Conservation (phyloP, 2,329 filamentous ascomycete genomes). For the Diaporthe helianthi region DNA sequence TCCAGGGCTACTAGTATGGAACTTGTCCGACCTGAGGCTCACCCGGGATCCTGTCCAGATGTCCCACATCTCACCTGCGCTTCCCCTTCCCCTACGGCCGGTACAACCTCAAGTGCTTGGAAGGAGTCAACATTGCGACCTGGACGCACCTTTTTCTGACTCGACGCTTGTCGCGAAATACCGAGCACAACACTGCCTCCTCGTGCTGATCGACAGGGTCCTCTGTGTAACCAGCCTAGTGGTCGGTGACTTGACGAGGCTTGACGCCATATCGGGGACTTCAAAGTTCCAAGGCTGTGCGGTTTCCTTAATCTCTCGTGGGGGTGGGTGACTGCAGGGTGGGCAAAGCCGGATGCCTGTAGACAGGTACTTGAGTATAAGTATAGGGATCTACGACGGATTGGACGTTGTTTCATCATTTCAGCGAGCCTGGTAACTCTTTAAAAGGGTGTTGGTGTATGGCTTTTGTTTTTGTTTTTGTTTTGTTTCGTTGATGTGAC, state of each 20-base stretch:
- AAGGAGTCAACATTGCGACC: no score
- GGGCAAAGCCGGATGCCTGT: neutral
- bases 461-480: neutral
- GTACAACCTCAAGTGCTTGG: constrained; percentile 6
- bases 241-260: constrained; percentile 13
- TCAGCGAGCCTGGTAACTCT: neutral
- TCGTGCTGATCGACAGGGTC: constrained; percentile 1
- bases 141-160: constrained; percentile 25
- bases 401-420: neutral
- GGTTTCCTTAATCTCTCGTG: neutral
- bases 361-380: no score
- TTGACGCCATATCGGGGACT: constrained; percentile 6
- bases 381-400: neutral
- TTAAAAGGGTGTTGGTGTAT: constrained; percentile 6
- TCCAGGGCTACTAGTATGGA: no score
- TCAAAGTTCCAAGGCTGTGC: no score
- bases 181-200: constrained; percentile 23
- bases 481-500: constrained; percentile 24
- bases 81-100: constrained; percentile 2
- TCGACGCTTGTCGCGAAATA: constrained; percentile 26
- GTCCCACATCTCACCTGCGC: neutral
- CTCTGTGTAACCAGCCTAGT: constrained; percentile 5
- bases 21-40: constrained; percentile 23
- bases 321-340: neutral
- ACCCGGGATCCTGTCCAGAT: no score